Evolutionary conservation across 768 basidiomycete species (phyloP).

Genomic region (Lactifluus piperatus): DNA sequence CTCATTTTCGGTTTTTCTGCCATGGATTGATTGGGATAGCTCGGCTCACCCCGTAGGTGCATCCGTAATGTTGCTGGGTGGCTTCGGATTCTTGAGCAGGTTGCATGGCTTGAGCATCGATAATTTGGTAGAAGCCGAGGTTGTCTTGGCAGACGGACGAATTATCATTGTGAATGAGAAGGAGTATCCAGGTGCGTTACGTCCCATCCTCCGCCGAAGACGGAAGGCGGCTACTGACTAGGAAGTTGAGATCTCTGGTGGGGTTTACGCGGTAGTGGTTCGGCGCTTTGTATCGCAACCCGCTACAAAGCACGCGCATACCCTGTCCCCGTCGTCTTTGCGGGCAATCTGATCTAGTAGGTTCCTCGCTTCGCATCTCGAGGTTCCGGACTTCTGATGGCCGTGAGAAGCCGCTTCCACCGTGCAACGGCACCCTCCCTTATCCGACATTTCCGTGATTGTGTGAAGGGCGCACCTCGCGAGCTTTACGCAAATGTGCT

Average conservation of each 20-base stretch:
- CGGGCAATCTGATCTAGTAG: constrained; percentile 88
- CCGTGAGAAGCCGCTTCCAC: constrained; percentile 64
- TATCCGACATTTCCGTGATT: constrained; percentile 88
- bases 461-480: constrained; percentile 79
- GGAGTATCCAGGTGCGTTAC: constrained; percentile 51
- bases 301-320: constrained; percentile 87
- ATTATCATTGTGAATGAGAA: constrained; percentile 70
- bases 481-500: constrained; percentile 87
- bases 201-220: not conserved
- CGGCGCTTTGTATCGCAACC: constrained; percentile 75
- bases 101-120: constrained; percentile 83
- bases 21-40: constrained; percentile 29
- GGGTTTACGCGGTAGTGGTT: constrained; percentile 78
- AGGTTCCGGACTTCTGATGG: not conserved
- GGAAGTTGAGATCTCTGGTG: constrained; percentile 66
- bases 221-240: not conserved
- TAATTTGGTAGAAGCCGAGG: constrained; percentile 84
- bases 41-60: constrained; percentile 75
- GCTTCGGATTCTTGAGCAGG: constrained; percentile 83
- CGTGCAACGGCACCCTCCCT: constrained; percentile 80
- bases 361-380: constrained; percentile 23
- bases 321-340: constrained; percentile 85
- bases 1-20: not conserved
- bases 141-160: constrained; percentile 85
- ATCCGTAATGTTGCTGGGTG: constrained; percentile 74